Conservation (phyloP, 1,139 yeast genomes). For the Pneumocystis oryctolagi region DNA sequence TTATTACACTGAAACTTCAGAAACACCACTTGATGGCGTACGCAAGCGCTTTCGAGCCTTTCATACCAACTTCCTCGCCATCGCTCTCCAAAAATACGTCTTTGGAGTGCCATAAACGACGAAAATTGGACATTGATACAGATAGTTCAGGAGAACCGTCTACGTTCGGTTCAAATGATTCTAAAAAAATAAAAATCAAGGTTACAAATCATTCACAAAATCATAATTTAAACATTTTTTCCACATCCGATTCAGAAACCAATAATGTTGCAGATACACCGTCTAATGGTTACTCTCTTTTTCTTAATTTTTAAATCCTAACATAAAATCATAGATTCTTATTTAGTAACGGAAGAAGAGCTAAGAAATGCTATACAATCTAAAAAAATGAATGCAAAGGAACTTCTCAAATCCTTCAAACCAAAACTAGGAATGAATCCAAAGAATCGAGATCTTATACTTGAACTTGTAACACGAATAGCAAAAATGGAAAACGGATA, state of each 20-base stretch:
- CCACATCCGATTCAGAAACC: neutral
- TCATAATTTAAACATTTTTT: neutral
- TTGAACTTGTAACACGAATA: constrained; percentile 1
- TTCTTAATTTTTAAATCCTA: neutral
- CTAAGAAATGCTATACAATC: neutral
- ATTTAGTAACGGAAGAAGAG: constrained; percentile 1
- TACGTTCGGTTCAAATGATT: neutral
- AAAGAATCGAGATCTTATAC: neutral
- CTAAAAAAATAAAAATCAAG: neutral
- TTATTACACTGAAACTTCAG: neutral
- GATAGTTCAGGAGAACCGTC: neutral
- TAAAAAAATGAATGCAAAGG: neutral
- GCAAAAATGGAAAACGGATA: constrained; percentile 1
- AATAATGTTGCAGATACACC: neutral
- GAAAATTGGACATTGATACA: neutral
- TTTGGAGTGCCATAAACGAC: neutral
- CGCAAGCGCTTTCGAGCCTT: neutral
- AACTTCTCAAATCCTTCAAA: neutral
- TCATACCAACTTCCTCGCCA: neutral
- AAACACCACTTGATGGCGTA: neutral
- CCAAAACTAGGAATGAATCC: constrained; percentile 1
- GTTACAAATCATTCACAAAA: neutral
- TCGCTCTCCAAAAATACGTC: neutral
- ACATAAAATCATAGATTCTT: neutral
- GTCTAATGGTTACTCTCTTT: neutral